Base-by-base conservation (phyloP, 345 rosid genomes). In the Salix arbutifolia region DNA sequence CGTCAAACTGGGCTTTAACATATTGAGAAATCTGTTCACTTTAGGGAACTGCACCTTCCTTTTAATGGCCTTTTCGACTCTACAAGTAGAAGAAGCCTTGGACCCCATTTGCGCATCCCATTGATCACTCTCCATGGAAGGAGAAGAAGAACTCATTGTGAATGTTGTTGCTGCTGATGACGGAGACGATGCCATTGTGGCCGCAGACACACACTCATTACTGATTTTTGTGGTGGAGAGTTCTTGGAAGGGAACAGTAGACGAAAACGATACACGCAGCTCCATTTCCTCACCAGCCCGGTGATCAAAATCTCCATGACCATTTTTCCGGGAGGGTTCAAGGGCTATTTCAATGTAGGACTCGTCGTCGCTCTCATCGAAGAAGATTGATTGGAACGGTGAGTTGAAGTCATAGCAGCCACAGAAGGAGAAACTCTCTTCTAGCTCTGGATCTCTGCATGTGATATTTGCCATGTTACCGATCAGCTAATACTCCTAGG, bases 301-400 rank as follows among this genome's bases (percentile, higher is more conserved):
- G 50, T 6, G 23, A 8, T 69, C 30, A 7, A 72, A 60, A 48
- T 60, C 76, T 11, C 46, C 75, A 31, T 4, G 42, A 19, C 11
- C 42, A 6, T 25, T 21, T 1, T 83, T 61, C 23, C 18, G 44
- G 5, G 82, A 33, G 13, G 75, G 80, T 21, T 73, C 81, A 46
- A 86, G 73, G 56, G 74, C 81, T 18, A 86, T 86, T 75, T 86
- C 89, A 28, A 86, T 84, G 79, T 73, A 86, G 8, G 82, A 71
- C 18, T 83, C 88, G 1, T 78, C 80, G 5, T 75, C 78, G 25
- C 67, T 53, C 26, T 74, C 75, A 14, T 65, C 86, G 16, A 72
- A 76, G 79, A 77, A 46, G 60, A 67, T 30, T 3, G 23, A 11
- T 13, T 23, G 44, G 6, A 53, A n/a, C 2, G 56, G 18, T 26